Percentiles rank a stretch among this genome's conserved stretches.
These are phyloP conservation scores for Hypoxylon trugodes DNA, from an alignment of 495 filamentous ascomycete genomes.

Conservation along the genomic window DNA sequence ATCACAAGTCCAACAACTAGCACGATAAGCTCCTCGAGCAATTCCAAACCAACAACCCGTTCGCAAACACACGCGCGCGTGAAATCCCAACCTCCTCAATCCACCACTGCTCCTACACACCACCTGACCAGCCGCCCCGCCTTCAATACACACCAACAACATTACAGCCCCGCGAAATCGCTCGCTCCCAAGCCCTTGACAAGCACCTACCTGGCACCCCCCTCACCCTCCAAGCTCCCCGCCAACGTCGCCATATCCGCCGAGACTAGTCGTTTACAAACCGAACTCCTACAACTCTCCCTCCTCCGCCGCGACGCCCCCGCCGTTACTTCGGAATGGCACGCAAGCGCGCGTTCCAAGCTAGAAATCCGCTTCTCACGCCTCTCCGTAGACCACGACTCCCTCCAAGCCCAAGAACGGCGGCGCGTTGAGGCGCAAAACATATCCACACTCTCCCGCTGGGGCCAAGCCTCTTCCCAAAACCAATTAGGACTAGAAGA, in stretches of 20 bases:
- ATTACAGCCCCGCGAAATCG: conserved; percentile 71
- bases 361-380: conserved; percentile 52
- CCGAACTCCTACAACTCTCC: conserved; percentile 76
- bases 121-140: conserved; percentile 54
- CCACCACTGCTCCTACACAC: conserved; percentile 9
- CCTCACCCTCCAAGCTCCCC: conserved; percentile 60
- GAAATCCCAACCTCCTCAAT: conserved; percentile 19
- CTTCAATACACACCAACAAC: conserved; percentile 74
- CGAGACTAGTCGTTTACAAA: conserved; percentile 70
- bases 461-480: conserved; percentile 38
- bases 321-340: conserved; percentile 51
- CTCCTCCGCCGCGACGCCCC: conserved; percentile 66
- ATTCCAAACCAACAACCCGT: conserved; percentile 29
- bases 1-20: conserved; percentile 37
- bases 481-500: conserved; percentile 52
- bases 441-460: conserved; percentile 48
- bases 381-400: conserved; percentile 45
- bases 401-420: conserved; percentile 43
- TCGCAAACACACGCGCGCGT: conserved; percentile 28
- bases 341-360: conserved; percentile 53
- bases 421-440: conserved; percentile 48
- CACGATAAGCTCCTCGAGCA: conserved; percentile 23
- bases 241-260: conserved; percentile 63
- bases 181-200: conserved; percentile 65
- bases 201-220: conserved; percentile 59